Conservation (phyloP, 257 asterid genomes). For the Lithospermum erythrorhizon region DNA sequence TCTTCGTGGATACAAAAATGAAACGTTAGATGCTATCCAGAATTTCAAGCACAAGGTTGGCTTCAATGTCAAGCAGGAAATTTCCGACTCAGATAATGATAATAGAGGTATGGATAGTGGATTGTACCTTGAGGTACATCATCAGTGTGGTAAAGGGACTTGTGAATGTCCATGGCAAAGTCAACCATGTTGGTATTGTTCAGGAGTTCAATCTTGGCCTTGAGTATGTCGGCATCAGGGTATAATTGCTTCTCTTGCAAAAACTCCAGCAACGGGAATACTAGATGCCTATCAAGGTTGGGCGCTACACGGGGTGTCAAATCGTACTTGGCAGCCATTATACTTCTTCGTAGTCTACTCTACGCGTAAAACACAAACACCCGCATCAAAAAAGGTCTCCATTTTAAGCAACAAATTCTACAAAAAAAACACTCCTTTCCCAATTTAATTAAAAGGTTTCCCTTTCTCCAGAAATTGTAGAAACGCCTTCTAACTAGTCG, state of each 20-base stretch:
- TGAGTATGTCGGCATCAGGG: slow-evolving; percentile 59
- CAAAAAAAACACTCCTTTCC: neutral
- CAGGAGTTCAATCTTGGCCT: slow-evolving; percentile 77
- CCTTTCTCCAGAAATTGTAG: too few relatives aligned
- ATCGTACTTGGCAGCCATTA: slow-evolving; percentile 72
- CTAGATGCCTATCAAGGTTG: slow-evolving; percentile 74
- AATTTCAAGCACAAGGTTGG: neutral
- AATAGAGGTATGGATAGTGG: neutral
- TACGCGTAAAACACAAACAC: neutral
- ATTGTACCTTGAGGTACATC: slow-evolving; percentile 80
- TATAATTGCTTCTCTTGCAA: slow-evolving; percentile 69
- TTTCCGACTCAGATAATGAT: neutral
- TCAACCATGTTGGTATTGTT: slow-evolving; percentile 94
- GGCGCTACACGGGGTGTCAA: slow-evolving; percentile 77
- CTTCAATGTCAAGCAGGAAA: too few relatives aligned
- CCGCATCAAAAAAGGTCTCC: neutral
- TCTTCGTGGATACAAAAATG: slow-evolving; percentile 25
- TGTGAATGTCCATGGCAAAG: slow-evolving; percentile 93
- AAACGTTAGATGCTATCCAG: neutral
- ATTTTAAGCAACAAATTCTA: neutral
- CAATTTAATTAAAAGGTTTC: too few relatives aligned
- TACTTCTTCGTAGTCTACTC: neutral
- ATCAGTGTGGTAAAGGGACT: slow-evolving; percentile 73
- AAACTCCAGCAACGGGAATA: slow-evolving; percentile 81
- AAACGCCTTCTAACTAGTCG: too few relatives aligned